Percentiles rank a stretch among this genome's conserved stretches.
Conservation (phyloP, 805 yeast genomes). For the Saccharomycopsis amapae region DNA sequence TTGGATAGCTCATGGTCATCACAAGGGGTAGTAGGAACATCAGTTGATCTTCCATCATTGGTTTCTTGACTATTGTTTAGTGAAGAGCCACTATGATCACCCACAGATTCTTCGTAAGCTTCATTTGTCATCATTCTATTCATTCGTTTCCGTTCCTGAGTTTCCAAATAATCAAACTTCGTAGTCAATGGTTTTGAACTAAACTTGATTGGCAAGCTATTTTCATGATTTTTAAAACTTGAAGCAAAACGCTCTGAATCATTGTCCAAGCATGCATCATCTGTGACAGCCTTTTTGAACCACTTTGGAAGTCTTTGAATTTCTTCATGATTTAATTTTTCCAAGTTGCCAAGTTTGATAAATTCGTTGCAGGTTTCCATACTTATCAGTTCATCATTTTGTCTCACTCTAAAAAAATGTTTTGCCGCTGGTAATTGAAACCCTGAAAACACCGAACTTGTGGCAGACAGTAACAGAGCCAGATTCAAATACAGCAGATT, state of each 20-base stretch:
- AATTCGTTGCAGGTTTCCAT: conserved; percentile 20
- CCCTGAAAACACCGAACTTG: conserved; percentile 32
- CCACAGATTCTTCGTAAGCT: neutral
- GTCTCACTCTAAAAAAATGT: conserved; percentile 40
- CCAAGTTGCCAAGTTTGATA: conserved; percentile 16
- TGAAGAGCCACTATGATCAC: conserved; percentile 19
- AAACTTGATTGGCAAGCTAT: neutral
- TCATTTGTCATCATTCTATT: conserved; percentile 30
- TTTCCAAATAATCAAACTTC: conserved; percentile 60
- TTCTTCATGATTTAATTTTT: conserved; percentile 23
- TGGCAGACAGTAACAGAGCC: too few species aligned
- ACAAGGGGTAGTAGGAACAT: too few species aligned
- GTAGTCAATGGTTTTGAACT: conserved; percentile 29
- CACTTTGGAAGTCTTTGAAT: conserved; percentile 42
- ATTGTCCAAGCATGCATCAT: too few species aligned
- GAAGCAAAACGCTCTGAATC: too few species aligned
- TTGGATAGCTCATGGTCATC: too few species aligned
- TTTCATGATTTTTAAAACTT: too few species aligned
- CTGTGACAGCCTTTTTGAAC: conserved; percentile 30
- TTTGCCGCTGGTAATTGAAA: conserved; percentile 44
- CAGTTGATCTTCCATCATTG: neutral
- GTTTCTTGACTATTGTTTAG: neutral
- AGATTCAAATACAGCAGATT: too few species aligned
- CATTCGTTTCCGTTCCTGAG: conserved; percentile 60
- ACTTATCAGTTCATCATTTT: conserved; percentile 44